Percentiles rank a stretch among this genome's conserved stretches.
These are phyloP conservation scores for Kingdonia uniflora DNA, from an alignment of 164 flowering plant genomes.

Conservation along the genomic window DNA sequence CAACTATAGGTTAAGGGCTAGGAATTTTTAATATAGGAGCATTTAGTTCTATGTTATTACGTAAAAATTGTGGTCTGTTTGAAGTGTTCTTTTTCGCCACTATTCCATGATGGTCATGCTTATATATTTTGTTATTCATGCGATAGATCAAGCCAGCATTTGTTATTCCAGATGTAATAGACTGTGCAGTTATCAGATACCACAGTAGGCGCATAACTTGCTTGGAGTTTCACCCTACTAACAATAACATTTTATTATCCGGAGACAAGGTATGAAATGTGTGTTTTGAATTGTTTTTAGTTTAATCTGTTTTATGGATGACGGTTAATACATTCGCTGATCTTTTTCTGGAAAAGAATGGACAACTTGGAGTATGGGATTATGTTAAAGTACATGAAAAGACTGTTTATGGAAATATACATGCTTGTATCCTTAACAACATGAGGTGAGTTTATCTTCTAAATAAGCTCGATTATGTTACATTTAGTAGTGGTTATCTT, in stretches of 20 bases:
- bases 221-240: slow-evolving; percentile 92
- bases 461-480: background rate
- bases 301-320: no score
- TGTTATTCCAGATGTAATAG: slow-evolving; percentile 72
- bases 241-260: slow-evolving; percentile 65
- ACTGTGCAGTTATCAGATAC: slow-evolving; percentile 71
- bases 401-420: slow-evolving; percentile 75
- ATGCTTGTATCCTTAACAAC: slow-evolving; percentile 66
- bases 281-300: background rate
- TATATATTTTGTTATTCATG: background rate
- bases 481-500: background rate
- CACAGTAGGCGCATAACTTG: slow-evolving; percentile 90
- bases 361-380: slow-evolving; percentile 98
- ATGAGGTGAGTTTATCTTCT: slow-evolving; percentile 46
- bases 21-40: no score
- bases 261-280: slow-evolving; percentile 73
- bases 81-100: no score
- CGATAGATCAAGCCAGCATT: slow-evolving; percentile 58
- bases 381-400: slow-evolving; percentile 61
- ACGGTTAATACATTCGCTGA: slow-evolving; percentile 7
- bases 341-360: slow-evolving; percentile 49
- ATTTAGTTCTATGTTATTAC: no score
- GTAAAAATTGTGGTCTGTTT: no score
- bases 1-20: no score
- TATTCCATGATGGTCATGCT: background rate